Evolutionary conservation across 495 filamentous ascomycete genomes (phyloP).

Genomic region (Aspergillus avenaceus): DNA sequence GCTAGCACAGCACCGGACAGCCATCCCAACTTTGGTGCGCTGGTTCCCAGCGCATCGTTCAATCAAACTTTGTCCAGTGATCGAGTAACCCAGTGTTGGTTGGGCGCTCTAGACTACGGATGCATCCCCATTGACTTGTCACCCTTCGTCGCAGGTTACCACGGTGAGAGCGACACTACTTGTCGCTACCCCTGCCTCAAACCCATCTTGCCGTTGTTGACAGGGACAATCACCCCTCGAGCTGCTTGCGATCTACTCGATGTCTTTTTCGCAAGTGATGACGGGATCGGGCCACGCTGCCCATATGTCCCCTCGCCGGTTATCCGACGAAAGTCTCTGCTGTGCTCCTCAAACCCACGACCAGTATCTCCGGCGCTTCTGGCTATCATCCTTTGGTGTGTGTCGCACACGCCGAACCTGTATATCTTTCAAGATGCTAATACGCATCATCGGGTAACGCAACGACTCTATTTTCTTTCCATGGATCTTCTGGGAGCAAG

Average conservation of each 20-base stretch:
- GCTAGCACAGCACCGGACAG: too few species aligned
- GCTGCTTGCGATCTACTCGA: slow-evolving; percentile 49
- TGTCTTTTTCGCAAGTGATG: slow-evolving; percentile 46
- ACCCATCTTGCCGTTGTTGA: slow-evolving; percentile 31
- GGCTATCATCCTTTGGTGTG: slow-evolving; percentile 35
- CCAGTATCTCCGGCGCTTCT: slow-evolving; percentile 32
- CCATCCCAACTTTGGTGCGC: too few species aligned
- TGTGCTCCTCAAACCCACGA: slow-evolving; percentile 28
- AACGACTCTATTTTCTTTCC: slow-evolving; percentile 27
- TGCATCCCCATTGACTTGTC: not conserved
- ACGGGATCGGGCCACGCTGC: slow-evolving; percentile 29
- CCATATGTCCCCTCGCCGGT: slow-evolving; percentile 38
- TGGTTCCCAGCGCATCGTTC: too few species aligned
- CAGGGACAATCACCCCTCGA: slow-evolving; percentile 31
- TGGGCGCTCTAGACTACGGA: too few species aligned
- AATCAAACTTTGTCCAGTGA: too few species aligned
- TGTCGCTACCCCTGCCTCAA: slow-evolving; percentile 20
- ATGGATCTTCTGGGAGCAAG: slow-evolving; percentile 16
- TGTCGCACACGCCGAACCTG: slow-evolving; percentile 36
- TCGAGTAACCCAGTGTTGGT: too few species aligned
- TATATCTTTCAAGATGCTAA: slow-evolving; percentile 22
- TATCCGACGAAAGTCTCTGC: slow-evolving; percentile 31
- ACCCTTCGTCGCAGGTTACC: not conserved
- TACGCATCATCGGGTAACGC: slow-evolving; percentile 21
- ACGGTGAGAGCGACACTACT: not conserved